phyloP scores from a whole-genome alignment of 306 rosid genomes.

The Ochetophila trinervis region DNA sequence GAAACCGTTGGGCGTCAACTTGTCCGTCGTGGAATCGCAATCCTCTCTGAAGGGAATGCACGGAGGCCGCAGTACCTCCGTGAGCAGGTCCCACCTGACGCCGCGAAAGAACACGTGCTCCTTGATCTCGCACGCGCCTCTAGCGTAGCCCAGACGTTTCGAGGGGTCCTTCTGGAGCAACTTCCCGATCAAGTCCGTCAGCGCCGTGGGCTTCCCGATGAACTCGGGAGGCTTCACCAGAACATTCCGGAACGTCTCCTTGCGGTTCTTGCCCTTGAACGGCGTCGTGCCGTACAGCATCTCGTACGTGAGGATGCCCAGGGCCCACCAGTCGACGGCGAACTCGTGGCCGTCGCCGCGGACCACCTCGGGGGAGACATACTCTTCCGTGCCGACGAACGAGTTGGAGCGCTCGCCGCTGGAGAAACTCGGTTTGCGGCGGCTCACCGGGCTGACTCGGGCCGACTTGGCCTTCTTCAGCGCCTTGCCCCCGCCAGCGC shows the following conservation, averaged over 20 bases:
- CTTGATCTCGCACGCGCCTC: conserved; percentile 79
- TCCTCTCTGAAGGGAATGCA: conserved; percentile 64
- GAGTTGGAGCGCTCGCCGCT: conserved; percentile 80
- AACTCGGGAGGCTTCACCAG: conserved; percentile 54
- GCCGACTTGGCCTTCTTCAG: conserved; percentile 63
- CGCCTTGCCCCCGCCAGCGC: neutral
- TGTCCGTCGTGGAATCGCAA: conserved; percentile 3
- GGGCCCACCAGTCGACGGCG: conserved; percentile 96
- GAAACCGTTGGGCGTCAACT: neutral
- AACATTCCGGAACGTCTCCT: conserved; percentile 80
- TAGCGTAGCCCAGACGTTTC: conserved; percentile 55
- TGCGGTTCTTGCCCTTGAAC: conserved; percentile 76
- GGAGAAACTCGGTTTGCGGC: conserved; percentile 53
- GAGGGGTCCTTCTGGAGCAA: conserved; percentile 74
- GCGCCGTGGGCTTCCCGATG: conserved; percentile 50
- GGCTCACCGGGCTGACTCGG: conserved; percentile 75
- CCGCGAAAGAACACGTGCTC: conserved; percentile 78
- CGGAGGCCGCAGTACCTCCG: conserved; percentile 79
- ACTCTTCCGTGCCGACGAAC: conserved; percentile 93
- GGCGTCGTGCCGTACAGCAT: conserved; percentile 85
- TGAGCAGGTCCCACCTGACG: conserved; percentile 68
- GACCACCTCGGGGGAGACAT: conserved; percentile 85
- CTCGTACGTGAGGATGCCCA: conserved; percentile 75
- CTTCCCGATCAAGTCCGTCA: conserved; percentile 63
- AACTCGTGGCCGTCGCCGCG: conserved; percentile 93